Conservation (phyloP, 2,329 filamentous ascomycete species). For the Arthrobotrys megalospora region DNA sequence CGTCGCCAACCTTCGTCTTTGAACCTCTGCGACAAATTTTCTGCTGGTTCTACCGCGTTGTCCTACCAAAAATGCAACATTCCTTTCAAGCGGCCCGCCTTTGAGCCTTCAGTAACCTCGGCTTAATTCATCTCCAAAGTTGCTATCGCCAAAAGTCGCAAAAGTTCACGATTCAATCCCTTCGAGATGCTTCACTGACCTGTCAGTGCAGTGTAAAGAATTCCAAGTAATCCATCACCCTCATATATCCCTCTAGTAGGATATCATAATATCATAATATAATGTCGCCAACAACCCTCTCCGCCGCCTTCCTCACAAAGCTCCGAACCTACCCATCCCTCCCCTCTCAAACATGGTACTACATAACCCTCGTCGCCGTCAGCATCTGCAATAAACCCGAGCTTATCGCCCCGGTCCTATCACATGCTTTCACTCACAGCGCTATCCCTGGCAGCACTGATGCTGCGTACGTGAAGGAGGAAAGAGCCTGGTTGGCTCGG, state of each 20-base stretch:
- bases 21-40: too few relatives aligned
- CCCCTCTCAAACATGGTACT: slow-evolving; percentile 71
- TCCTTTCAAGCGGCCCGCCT: slow-evolving; percentile 27
- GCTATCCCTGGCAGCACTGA: slow-evolving; percentile 64
- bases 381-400: slow-evolving; percentile 71
- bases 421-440: slow-evolving; percentile 68
- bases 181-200: too few relatives aligned
- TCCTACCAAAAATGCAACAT: slow-evolving; percentile 31
- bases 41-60: too few relatives aligned
- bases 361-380: slow-evolving; percentile 70
- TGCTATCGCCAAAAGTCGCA: too few relatives aligned
- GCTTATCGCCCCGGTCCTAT: slow-evolving; percentile 70
- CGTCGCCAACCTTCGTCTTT: too few relatives aligned
- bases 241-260: too few relatives aligned
- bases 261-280: too few relatives aligned
- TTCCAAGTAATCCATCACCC: too few relatives aligned
- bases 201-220: too few relatives aligned
- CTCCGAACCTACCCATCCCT: slow-evolving; percentile 69
- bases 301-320: slow-evolving; percentile 68
- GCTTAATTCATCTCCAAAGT: too few relatives aligned
- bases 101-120: slow-evolving; percentile 23
- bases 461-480: slow-evolving; percentile 66
- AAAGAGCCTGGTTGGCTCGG: slow-evolving; percentile 51
- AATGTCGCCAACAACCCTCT: slow-evolving; percentile 38
- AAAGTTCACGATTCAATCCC: too few relatives aligned